Percentiles rank a stretch among this genome's conserved stretches.
Conservation (phyloP, 768 basidiomycete species). For the Cystofilobasidium ferigula region DNA sequence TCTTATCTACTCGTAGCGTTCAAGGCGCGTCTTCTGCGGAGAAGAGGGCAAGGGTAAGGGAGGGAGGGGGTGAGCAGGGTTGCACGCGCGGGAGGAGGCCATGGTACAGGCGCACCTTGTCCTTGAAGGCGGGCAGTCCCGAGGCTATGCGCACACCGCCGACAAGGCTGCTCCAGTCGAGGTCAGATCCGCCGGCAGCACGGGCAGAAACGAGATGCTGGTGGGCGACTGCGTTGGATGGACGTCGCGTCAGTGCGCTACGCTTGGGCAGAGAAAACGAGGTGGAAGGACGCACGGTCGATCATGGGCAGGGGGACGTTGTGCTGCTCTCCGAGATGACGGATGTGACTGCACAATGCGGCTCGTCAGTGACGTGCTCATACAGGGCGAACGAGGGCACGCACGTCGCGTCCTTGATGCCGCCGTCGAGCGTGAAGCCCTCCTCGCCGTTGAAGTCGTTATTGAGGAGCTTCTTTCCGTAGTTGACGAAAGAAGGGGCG, state of each 20-base stretch:
- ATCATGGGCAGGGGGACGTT: constrained; percentile 38
- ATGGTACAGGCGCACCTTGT: constrained; percentile 17
- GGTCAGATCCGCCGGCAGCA: constrained; percentile 51
- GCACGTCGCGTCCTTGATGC: constrained; percentile 69
- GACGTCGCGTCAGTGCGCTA: background rate
- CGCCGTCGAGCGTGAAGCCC: constrained; percentile 75
- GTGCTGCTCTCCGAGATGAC: constrained; percentile 52
- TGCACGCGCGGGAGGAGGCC: background rate
- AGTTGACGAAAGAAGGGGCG: constrained; percentile 47
- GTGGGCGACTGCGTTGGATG: constrained; percentile 44
- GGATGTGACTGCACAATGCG: constrained; percentile 42
- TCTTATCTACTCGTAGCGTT: constrained; percentile 9
- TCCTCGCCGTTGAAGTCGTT: constrained; percentile 55
- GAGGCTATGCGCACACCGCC: constrained; percentile 66
- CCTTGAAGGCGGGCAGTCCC: constrained; percentile 43
- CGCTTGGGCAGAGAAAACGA: background rate
- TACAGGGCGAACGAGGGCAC: constrained; percentile 29
- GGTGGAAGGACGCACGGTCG: constrained; percentile 29
- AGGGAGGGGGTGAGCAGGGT: background rate
- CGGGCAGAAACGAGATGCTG: constrained; percentile 69
- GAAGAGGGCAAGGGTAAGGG: background rate
- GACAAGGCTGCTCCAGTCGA: constrained; percentile 77
- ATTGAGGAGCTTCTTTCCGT: constrained; percentile 50
- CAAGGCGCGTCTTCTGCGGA: constrained; percentile 4
- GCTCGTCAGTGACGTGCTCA: background rate